Conservation (phyloP, 2,329 filamentous ascomycete genomes). For the Chrysosporium keratinophilum region DNA sequence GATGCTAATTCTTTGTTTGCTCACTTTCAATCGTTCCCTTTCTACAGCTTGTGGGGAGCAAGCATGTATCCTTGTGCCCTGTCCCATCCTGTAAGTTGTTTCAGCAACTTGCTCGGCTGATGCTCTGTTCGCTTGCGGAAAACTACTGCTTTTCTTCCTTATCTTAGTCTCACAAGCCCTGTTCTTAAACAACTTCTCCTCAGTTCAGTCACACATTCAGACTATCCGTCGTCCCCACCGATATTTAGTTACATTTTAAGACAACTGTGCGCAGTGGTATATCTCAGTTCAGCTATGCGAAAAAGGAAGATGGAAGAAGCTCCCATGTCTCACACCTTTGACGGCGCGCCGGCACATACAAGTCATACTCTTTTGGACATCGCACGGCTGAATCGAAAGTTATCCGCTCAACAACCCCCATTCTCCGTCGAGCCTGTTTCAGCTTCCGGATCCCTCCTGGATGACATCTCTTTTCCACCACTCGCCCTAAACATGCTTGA, state of each 20-base stretch:
- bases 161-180: constrained; percentile 19
- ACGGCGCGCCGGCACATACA: constrained; percentile 1
- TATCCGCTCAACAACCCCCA: not conserved
- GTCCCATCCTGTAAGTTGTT: constrained; percentile 14
- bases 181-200: constrained; percentile 15
- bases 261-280: constrained; percentile 13
- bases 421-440: not conserved
- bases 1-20: constrained; percentile 19
- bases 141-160: constrained; percentile 16
- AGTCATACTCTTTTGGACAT: not conserved
- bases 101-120: constrained; percentile 9
- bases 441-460: not conserved
- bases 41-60: constrained; percentile 22
- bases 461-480: not conserved
- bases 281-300: constrained; percentile 2
- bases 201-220: constrained; percentile 12
- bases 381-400: not conserved
- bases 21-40: constrained; percentile 16
- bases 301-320: constrained; percentile 9
- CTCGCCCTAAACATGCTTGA: not conserved
- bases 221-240: constrained; percentile 13
- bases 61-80: constrained; percentile 23
- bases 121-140: constrained; percentile 13
- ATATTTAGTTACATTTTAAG: constrained; percentile 11
- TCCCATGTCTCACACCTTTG: constrained; percentile 7